Base-by-base conservation (phyloP, 2,329 filamentous ascomycete genomes). In the Aureobasidium sp. region DNA sequence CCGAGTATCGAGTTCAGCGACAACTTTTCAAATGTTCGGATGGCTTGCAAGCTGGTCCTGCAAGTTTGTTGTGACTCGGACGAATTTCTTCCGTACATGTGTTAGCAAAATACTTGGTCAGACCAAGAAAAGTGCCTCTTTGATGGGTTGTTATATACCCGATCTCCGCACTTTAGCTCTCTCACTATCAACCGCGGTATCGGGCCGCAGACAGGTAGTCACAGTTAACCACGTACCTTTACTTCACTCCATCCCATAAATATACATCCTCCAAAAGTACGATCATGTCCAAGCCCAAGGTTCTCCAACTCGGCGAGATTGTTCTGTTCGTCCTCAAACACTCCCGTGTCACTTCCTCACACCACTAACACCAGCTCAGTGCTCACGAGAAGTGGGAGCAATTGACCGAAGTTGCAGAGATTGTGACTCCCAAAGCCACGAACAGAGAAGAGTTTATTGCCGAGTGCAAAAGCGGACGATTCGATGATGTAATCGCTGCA, bases 361-460 rank as follows among this genome's bases (percentile, higher is more conserved):
- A 42, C 35, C 8, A 33, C 27, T 43, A 33, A 55, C 27, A 27
- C 10, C 21, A 29, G 19, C 17, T 4, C 21, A 89, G 86, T 69
- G 89, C 88, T 42, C 78, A 85, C 62, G 75, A 82, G 42, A 76
- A 82, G 61, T 91, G 86, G 85, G 70, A 80, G n/a, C 72, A 79
- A 5, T 78, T 94, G 60, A 74, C 76, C 55, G 71, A 79, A 23
- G 72, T 88, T 21, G 87, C 86, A 43, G 83, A 89, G n/a, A 73
- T 92, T 45, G 67, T 92, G 42, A 74, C 74, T 15, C 84, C 88
- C 8, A 76, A 76, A 62, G 78, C 88, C 10, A 84, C 76, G 21
- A 83, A 79, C 70, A 84, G 89, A 59, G 70, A 74, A 21, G 84
- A 84, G 19, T 93, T 95, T 72, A 74, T 93, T 57, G 70, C 81